Base-by-base conservation (phyloP, 768 basidiomycete species). In the Brasilioporus rufonigricans region DNA sequence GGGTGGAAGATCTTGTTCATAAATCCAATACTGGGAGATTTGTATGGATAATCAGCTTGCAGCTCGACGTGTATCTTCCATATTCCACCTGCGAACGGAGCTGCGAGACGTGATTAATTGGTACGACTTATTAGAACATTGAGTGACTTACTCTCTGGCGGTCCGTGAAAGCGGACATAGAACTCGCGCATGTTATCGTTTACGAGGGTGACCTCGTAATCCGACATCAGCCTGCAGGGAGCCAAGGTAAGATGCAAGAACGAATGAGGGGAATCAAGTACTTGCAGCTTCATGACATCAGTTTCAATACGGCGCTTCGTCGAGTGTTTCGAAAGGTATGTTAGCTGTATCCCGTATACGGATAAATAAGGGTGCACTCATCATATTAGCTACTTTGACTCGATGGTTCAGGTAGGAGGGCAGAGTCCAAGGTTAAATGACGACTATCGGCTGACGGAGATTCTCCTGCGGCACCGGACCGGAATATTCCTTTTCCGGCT, bases 1-100 rank as follows among this genome's bases (percentile, higher is more conserved):
- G 97, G 97, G 65, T 98, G 97, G 70, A 97, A 98, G 71, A 99
- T 98, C 88, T 98, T 98, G 83, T 99, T 99, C 93, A 97, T 95
- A 75, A 99, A 99, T 2, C 97, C 97, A 62, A 99, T 99, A 68
- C 92, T 94, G 6, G 97, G 97, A 27, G 93, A 96, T 74, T 98
- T 98, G 84, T 89, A 99, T 2, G 97, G 97, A 69, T 98, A 99
- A 72, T 97, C 93, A 60, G 98, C 93, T 23, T 96, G 97, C 21
- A 99, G 80, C 70, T 99, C 97, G 55, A 99, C 97, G 66, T 99
- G 97, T 57, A 99, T 95, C 82, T 96, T 97, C 97, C 97, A 99
- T 51, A 94, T 89, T 35, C 97, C 97, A 38, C 91, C 91, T n/a
- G 91, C 86, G 68, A 98, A 98, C 7, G 96, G 96, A 53, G 97